Evolutionary conservation across 495 filamentous ascomycete species (phyloP), one percentile per base, ranked within the genome.

Genomic region (Darksidea phi): DNA sequence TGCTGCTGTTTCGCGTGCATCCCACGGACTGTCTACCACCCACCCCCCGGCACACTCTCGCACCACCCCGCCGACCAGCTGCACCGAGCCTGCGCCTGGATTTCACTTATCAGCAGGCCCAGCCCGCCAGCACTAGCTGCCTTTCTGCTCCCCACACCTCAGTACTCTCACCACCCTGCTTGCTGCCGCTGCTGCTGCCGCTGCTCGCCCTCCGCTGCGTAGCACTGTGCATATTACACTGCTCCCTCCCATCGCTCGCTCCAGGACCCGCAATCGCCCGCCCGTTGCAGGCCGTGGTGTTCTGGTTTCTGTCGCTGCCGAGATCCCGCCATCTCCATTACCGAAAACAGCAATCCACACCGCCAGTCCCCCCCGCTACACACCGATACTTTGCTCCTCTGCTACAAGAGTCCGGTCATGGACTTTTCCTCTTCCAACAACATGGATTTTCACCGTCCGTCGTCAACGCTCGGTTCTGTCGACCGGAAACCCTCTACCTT

Each of bases 341-440:
- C 67, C 70, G 53, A 62, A 69, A 61, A 49, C 61, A 68, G 72
- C 68, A 61, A 60, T 63, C 70, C 63, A 68, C 72, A 74, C 72
- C 72, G 72, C 71, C 63, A 64, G 67, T 71, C 48, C 60, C 52
- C 45, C 54, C 26, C 43, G 59, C n/a, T n/a, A n/a, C 64, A 70
- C 69, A 70, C 64, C 70, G 67, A 59, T 67, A 70, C 61, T 69
- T 70, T 55, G 57, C 61, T 67, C 69, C 61, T 69, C 69, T 58
- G 57, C 63, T 70, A 70, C 70, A 71, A 73, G 66, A 63, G 52
- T 47, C 48, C 61, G 20, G n/a, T 60, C 56, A 64, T 65, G 66
- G 62, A 62, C 62, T 66, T 48, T 36, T 18, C 49, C 34, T 43
- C 49, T 18, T 37, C 38, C 41, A 56, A 6, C 63, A 48, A 54